Conservation (phyloP, 108 stramenopile genomes). For the Cyclotella atomus region DNA sequence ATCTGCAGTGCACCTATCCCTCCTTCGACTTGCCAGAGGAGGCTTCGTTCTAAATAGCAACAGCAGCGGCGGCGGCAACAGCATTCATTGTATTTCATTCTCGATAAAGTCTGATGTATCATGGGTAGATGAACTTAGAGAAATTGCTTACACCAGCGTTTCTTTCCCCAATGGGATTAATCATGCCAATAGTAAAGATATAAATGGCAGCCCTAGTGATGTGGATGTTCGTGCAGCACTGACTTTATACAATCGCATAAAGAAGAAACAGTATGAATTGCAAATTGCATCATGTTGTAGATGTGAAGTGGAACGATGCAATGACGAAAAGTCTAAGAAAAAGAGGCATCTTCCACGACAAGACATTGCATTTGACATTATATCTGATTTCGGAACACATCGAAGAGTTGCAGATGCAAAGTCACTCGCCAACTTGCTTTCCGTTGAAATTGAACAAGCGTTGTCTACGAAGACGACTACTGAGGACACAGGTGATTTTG, state of each 20-base stretch:
- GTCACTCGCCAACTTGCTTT: conserved; percentile 56
- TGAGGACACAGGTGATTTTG: too few species aligned
- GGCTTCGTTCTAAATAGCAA: conserved; percentile 9
- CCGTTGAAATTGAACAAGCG: conserved; percentile 42
- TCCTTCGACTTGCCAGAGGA: conserved; percentile 2
- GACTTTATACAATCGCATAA: conserved; percentile 55
- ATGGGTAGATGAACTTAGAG: conserved; percentile 22
- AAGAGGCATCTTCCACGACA: not conserved
- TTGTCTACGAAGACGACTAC: conserved; percentile 19
- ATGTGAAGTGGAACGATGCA: not conserved
- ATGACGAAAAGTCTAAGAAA: not conserved
- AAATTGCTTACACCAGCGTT: conserved; percentile 34
- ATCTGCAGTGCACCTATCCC: not conserved
- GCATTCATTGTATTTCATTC: not conserved
- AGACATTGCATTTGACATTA: conserved; percentile 34
- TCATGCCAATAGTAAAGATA: conserved; percentile 2
- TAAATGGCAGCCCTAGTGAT: conserved; percentile 68
- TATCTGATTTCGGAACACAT: conserved; percentile 66
- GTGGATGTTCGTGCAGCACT: conserved; percentile 68
- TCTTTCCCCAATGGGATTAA: conserved; percentile 56
- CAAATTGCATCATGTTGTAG: not conserved
- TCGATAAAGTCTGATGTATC: not conserved
- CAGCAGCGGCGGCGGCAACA: not conserved
- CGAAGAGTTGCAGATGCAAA: conserved; percentile 51
- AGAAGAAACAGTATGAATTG: not conserved